These are phyloP conservation scores for Amorphotheca resinae DNA, from an alignment of 495 filamentous ascomycete species.

Conservation along the genomic window DNA sequence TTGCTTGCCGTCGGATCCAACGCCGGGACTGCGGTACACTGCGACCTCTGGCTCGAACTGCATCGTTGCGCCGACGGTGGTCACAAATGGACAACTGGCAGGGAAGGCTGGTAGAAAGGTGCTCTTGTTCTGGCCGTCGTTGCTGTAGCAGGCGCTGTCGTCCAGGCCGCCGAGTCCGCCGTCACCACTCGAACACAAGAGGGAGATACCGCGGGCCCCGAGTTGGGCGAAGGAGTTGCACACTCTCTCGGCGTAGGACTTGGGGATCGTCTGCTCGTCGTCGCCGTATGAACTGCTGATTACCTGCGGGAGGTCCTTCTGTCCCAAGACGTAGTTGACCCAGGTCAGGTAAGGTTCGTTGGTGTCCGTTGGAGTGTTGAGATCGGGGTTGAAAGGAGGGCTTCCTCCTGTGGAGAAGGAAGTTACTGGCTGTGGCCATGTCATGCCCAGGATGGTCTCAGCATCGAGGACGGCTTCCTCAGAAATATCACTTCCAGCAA, in stretches of 20 bases:
- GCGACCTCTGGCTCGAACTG: slow-evolving; percentile 44
- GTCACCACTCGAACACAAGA: slow-evolving; percentile 67
- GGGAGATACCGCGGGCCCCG: slow-evolving; percentile 55
- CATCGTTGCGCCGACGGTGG: slow-evolving; percentile 56
- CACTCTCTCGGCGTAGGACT: slow-evolving; percentile 46
- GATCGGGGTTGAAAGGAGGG: slow-evolving; percentile 42
- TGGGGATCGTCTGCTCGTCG: slow-evolving; percentile 51
- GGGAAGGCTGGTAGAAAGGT: slow-evolving; percentile 60
- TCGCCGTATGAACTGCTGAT: slow-evolving; percentile 71
- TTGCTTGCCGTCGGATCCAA: slow-evolving; percentile 22
- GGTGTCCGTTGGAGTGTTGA: slow-evolving; percentile 29
- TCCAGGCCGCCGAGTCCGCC: slow-evolving; percentile 35
- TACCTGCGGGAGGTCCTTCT: slow-evolving; percentile 55
- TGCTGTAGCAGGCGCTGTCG: slow-evolving; percentile 43
- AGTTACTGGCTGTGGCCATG: slow-evolving; percentile 41
- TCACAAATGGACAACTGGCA: slow-evolving; percentile 69
- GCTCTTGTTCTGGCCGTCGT: slow-evolving; percentile 49
- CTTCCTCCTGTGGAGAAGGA: slow-evolving; percentile 59
- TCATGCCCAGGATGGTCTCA: slow-evolving; percentile 52
- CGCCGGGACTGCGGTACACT: slow-evolving; percentile 40
- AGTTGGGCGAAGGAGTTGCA: slow-evolving; percentile 64
- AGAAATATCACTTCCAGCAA: slow-evolving; percentile 18
- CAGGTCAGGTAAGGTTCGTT: slow-evolving; percentile 76
- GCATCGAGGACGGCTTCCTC: slow-evolving; percentile 62
- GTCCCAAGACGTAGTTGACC: slow-evolving; percentile 53